Evolutionary conservation across 768 basidiomycete species (phyloP).

Genomic region (Leccinum imitatum): DNA sequence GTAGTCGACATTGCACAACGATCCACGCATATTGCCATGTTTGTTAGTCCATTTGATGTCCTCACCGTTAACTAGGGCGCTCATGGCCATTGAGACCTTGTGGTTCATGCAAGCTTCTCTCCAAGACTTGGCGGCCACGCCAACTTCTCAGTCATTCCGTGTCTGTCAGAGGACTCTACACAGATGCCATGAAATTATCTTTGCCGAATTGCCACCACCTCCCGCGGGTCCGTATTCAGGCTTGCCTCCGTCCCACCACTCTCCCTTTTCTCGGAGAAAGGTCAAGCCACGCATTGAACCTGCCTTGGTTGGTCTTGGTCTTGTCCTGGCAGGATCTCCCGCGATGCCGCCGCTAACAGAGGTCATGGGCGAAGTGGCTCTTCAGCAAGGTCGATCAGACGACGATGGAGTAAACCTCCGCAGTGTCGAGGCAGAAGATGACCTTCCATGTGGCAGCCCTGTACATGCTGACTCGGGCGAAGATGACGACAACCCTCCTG

Average conservation of each 20-base stretch:
- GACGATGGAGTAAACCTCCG: constrained; percentile 52
- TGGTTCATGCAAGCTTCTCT: constrained; percentile 99
- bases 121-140: constrained; percentile 59
- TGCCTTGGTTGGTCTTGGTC: constrained; percentile 80
- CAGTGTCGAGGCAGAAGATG: constrained; percentile 48
- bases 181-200: constrained; percentile 95
- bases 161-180: constrained; percentile 92
- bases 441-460: constrained; percentile 32
- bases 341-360: constrained; percentile 74
- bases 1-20: constrained; percentile 85
- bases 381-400: constrained; percentile 85
- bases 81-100: constrained; percentile 60
- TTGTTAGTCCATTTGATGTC: constrained; percentile 59
- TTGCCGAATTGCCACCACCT: constrained; percentile 76
- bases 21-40: constrained; percentile 93
- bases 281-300: constrained; percentile 74
- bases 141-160: constrained; percentile 74
- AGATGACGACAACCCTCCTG: constrained; percentile 46
- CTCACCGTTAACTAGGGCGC: constrained; percentile 11
- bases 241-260: constrained; percentile 47
- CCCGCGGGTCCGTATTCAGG: constrained; percentile 66
- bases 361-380: constrained; percentile 77
- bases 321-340: constrained; percentile 72
- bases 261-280: constrained; percentile 55
- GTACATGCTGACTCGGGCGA: constrained; percentile 26